Percentiles rank a stretch among this genome's conserved stretches.
phyloP scores from a whole-genome alignment of 768 basidiomycete species.

The Hemileccinum impolitum region DNA sequence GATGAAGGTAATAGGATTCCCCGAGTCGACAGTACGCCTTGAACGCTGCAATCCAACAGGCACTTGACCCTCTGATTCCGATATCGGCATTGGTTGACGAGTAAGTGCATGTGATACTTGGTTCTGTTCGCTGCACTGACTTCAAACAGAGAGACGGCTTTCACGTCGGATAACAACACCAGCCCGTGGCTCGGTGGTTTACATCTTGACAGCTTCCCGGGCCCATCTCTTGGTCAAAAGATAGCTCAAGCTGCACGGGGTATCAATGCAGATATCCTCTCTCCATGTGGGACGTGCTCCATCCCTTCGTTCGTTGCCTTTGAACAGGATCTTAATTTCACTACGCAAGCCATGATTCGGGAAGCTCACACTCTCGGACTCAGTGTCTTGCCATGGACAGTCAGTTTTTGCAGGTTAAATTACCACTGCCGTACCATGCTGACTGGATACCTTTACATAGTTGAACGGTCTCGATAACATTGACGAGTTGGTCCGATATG shows the following conservation, averaged over 20 bases:
- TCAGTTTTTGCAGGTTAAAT: conserved; percentile 29
- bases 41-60: conserved; percentile 31
- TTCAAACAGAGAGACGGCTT: conserved; percentile 37
- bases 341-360: conserved; percentile 65
- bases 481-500: conserved; percentile 56
- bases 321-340: conserved; percentile 50
- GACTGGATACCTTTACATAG: conserved; percentile 31
- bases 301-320: conserved; percentile 43
- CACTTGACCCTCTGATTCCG: conserved; percentile 51
- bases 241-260: conserved; percentile 67
- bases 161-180: conserved; percentile 38
- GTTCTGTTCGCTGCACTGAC: conserved; percentile 1
- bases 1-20: conserved; percentile 52
- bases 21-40: neutral
- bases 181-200: conserved; percentile 73
- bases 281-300: conserved; percentile 47
- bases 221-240: conserved; percentile 51
- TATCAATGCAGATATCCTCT: conserved; percentile 64
- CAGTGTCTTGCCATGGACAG: conserved; percentile 72
- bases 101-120: conserved; percentile 35
- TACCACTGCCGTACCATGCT: neutral
- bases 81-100: conserved; percentile 66
- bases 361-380: conserved; percentile 62
- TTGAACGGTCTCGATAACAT: conserved; percentile 59
- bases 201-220: conserved; percentile 59